Percentiles rank a stretch among this genome's conserved stretches.
These are phyloP conservation scores for Colletotrichum navitas DNA, from an alignment of 2,329 filamentous ascomycete species.

Conservation along the genomic window DNA sequence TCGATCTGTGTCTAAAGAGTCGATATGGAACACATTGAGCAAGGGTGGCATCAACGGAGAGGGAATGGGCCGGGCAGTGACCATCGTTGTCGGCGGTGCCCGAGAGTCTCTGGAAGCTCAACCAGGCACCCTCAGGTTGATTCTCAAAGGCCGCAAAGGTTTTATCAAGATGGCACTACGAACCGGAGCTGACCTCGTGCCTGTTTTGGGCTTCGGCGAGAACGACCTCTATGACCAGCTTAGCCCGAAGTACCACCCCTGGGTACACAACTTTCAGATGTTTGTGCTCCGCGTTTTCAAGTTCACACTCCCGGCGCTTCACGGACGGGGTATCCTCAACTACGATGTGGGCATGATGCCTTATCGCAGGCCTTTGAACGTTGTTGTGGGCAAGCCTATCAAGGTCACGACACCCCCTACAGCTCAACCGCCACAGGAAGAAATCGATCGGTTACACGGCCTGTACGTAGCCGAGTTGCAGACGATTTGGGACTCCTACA, in stretches of 20 bases:
- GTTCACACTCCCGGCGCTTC: conserved; percentile 91
- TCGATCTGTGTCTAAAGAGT: conserved; percentile 89
- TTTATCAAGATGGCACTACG: conserved; percentile 95
- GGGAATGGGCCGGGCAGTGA: conserved; percentile 95
- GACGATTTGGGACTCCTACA: conserved; percentile 81
- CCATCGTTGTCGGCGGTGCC: conserved; percentile 94
- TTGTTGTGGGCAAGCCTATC: conserved; percentile 89
- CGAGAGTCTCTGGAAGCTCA: conserved; percentile 91
- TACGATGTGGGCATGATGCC: conserved; percentile 98
- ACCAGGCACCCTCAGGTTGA: conserved; percentile 80
- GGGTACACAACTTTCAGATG: conserved; percentile 85
- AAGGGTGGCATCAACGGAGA: conserved; percentile 82
- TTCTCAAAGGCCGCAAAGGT: conserved; percentile 87
- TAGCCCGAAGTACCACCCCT: conserved; percentile 79
- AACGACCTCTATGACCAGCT: conserved; percentile 97
- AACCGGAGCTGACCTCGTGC: conserved; percentile 93
- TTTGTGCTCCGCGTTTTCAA: conserved; percentile 87
- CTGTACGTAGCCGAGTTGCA: conserved; percentile 82
- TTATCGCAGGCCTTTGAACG: conserved; percentile 87
- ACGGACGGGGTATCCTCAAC: conserved; percentile 94
- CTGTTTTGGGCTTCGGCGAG: conserved; percentile 92
- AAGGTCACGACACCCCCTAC: conserved; percentile 71
- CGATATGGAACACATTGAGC: conserved; percentile 88
- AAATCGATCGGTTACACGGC: conserved; percentile 84
- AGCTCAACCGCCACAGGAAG: conserved; percentile 75